Evolutionary conservation across 2,329 filamentous ascomycete genomes (phyloP).

Genomic region (Penicillium digitatum): DNA sequence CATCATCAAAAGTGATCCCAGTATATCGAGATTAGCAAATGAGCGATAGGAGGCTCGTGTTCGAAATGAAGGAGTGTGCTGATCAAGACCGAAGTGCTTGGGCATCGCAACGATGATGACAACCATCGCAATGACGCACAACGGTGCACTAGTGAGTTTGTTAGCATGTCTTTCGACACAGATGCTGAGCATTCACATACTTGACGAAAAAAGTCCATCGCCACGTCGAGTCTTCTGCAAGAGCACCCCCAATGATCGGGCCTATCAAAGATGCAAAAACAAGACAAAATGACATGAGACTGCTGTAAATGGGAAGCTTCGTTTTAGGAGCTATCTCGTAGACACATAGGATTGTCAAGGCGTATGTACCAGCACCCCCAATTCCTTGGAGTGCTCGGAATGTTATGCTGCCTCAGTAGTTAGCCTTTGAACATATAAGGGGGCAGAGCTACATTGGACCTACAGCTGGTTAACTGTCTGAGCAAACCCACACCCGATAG

Average conservation of each 20-base stretch:
- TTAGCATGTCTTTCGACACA: neutral
- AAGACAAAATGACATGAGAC: constrained; percentile 23
- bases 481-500: constrained; percentile 30
- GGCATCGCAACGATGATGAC: constrained; percentile 22
- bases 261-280: constrained; percentile 23
- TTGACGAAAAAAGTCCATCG: constrained; percentile 31
- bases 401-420: constrained; percentile 25
- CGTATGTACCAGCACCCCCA: constrained; percentile 31
- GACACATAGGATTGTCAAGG: constrained; percentile 28
- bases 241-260: constrained; percentile 25
- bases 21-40: constrained; percentile 23
- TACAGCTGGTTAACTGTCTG: constrained; percentile 32
- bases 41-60: constrained; percentile 26
- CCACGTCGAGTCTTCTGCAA: constrained; percentile 24
- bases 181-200: constrained; percentile 7
- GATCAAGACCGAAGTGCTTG: constrained; percentile 24
- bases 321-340: constrained; percentile 30
- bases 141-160: constrained; percentile 10
- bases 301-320: constrained; percentile 23
- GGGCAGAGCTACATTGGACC: neutral
- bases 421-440: neutral
- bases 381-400: constrained; percentile 34
- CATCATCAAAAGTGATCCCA: constrained; percentile 33
- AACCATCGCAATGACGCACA: constrained; percentile 21
- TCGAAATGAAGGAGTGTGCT: constrained; percentile 25